These are phyloP conservation scores for Bipolaris oryzae DNA, from an alignment of 2,329 filamentous ascomycete genomes.

Conservation along the genomic window DNA sequence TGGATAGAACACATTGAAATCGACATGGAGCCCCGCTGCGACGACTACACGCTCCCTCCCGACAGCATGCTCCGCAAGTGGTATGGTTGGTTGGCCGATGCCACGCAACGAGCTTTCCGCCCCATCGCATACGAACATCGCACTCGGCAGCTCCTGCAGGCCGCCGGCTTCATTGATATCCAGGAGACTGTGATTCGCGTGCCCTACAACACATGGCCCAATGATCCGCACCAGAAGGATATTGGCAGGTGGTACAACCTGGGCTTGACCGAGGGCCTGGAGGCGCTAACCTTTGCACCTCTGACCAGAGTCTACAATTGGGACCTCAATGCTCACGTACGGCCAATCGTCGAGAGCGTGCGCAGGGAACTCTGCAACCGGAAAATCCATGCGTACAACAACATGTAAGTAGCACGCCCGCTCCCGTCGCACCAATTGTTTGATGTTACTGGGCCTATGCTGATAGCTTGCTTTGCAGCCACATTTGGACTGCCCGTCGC, in stretches of 20 bases:
- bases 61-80: constrained; percentile 69
- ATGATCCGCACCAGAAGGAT: constrained; percentile 67
- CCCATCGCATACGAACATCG: constrained; percentile 70
- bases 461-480: constrained; percentile 48
- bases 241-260: constrained; percentile 85
- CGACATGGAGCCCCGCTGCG: constrained; percentile 76
- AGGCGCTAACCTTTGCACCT: constrained; percentile 74
- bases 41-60: constrained; percentile 66
- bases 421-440: constrained; percentile 32
- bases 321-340: constrained; percentile 65
- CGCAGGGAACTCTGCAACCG: constrained; percentile 72
- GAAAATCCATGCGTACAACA: constrained; percentile 74
- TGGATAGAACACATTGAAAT: constrained; percentile 88
- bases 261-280: constrained; percentile 73
- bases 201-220: constrained; percentile 76
- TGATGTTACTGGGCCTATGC: constrained; percentile 28
- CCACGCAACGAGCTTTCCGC: constrained; percentile 68
- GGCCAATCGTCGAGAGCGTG: constrained; percentile 66
- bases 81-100: constrained; percentile 70
- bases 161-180: constrained; percentile 80
- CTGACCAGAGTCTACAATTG: constrained; percentile 70
- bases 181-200: constrained; percentile 71
- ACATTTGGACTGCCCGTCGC: constrained; percentile 56
- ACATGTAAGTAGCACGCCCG: constrained; percentile 65
- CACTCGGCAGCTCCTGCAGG: constrained; percentile 66